Evolutionary conservation across 106 monocot species (phyloP).

Genomic region (Phalaenopsis equestris): DNA sequence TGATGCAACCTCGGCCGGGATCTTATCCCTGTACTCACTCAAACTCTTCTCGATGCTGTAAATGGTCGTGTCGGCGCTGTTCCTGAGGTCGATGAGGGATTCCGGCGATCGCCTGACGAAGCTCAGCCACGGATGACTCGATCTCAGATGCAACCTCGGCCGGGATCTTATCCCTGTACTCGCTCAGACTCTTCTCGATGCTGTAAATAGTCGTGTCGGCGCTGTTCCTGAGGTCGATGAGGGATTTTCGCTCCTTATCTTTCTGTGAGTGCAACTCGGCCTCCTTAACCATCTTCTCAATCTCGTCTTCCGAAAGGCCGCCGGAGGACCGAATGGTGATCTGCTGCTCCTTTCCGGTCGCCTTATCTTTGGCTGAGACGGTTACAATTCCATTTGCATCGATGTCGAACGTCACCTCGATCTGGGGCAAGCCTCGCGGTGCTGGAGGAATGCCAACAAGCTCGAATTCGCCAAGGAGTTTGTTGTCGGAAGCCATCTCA

Average conservation of each 20-base stretch:
- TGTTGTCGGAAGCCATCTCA: constrained; percentile 71
- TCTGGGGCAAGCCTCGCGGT: constrained; percentile 57
- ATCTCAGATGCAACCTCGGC: constrained; percentile 50
- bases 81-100: constrained; percentile 45
- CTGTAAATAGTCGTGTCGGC: constrained; percentile 51
- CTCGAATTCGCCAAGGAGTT: constrained; percentile 62
- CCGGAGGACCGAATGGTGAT: constrained; percentile 66
- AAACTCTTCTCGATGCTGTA: constrained; percentile 71
- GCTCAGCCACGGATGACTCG: constrained; percentile 39
- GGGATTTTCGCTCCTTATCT: constrained; percentile 53
- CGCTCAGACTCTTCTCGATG: constrained; percentile 60
- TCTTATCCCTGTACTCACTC: constrained; percentile 56
- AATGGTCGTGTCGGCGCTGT: constrained; percentile 40
- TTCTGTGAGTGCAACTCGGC: constrained; percentile 55
- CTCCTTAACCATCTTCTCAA: constrained; percentile 62
- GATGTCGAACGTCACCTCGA: constrained; percentile 67
- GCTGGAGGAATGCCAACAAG: constrained; percentile 62
- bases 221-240: constrained; percentile 50
- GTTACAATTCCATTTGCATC: constrained; percentile 71
- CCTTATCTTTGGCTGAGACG: constrained; percentile 64
- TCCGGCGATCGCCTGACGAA: constrained; percentile 41
- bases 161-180: constrained; percentile 62
- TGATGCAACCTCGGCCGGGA: constrained; percentile 39
- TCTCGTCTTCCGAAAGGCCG: constrained; percentile 60
- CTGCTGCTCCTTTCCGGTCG: constrained; percentile 61